These are phyloP conservation scores for Backusella psychrophila DNA, from an alignment of 192 early-diverging fungal genomes.

Conservation along the genomic window DNA sequence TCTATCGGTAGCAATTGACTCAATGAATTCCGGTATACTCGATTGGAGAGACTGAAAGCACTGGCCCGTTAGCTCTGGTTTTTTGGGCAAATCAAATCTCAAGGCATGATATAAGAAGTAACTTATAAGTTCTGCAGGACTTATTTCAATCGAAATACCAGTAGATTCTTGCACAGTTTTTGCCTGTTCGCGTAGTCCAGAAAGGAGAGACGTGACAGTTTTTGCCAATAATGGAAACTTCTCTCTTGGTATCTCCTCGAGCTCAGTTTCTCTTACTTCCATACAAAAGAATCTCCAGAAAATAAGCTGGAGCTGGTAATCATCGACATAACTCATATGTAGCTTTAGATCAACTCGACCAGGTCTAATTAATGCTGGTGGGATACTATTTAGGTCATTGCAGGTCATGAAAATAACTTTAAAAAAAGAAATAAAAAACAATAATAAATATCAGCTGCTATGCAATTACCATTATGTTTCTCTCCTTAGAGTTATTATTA, in stretches of 20 bases:
- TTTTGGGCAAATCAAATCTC: constrained; percentile 4
- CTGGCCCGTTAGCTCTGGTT: not conserved
- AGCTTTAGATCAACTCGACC: constrained; percentile 51
- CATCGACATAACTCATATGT: constrained; percentile 44
- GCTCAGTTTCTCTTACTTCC: not conserved
- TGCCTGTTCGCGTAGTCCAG: constrained; percentile 1
- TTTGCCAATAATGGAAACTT: not conserved
- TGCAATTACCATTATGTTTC: not conserved
- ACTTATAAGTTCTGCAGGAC: constrained; percentile 13
- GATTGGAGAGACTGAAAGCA: not conserved
- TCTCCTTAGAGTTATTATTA: not conserved
- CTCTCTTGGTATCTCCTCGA: not conserved
- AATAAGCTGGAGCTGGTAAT: constrained; percentile 41
- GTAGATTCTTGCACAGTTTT: not conserved
- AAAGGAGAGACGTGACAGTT: not conserved
- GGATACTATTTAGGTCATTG: constrained; percentile 43
- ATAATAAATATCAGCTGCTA: not conserved
- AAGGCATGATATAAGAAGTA: constrained; percentile 12
- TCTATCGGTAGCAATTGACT: not conserved
- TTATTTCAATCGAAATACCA: constrained; percentile 9
- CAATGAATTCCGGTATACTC: constrained; percentile 10
- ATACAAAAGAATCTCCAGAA: constrained; percentile 29
- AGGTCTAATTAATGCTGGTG: constrained; percentile 50
- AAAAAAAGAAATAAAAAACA: constrained; percentile 5
- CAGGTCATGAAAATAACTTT: constrained; percentile 51